A percentile compares a stretch with the other conserved stretches of the same genome.
Evolutionary conservation across 2,329 filamentous ascomycete genomes (phyloP).

Genomic region (Alternaria triticina): DNA sequence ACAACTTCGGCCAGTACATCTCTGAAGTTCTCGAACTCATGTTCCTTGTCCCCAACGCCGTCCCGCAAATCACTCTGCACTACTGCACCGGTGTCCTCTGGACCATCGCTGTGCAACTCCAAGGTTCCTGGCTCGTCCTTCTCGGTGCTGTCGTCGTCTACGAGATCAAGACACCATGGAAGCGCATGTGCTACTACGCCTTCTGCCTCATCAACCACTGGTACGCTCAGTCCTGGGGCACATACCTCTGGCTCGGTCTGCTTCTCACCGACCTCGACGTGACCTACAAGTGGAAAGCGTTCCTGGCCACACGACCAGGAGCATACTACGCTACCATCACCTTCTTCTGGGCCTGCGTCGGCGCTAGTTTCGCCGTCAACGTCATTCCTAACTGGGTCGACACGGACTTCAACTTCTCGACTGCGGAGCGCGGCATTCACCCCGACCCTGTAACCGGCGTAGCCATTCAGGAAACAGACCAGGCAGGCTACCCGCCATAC

Average conservation of each 20-base stretch:
- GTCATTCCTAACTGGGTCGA: conserved; percentile 46
- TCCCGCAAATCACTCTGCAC: conserved; percentile 56
- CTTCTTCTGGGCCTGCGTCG: conserved; percentile 38
- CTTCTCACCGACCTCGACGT: conserved; percentile 56
- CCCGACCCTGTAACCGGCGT: conserved; percentile 50
- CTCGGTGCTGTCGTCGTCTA: conserved; percentile 52
- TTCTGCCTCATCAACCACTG: conserved; percentile 54
- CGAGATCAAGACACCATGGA: conserved; percentile 55
- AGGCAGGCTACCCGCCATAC: conserved; percentile 52
- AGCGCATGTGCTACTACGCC: conserved; percentile 54
- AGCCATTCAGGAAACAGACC: conserved; percentile 42
- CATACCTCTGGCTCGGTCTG: conserved; percentile 55
- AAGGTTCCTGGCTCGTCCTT: conserved; percentile 55
- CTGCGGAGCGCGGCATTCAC: conserved; percentile 53
- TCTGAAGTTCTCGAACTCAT: conserved; percentile 54
- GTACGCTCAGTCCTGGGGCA: conserved; percentile 57
- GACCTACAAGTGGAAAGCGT: conserved; percentile 54
- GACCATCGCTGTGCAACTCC: conserved; percentile 58
- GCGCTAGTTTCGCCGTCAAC: conserved; percentile 45
- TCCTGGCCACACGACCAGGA: conserved; percentile 42
- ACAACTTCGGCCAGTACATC: conserved; percentile 53
- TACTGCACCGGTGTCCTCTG: conserved; percentile 59
- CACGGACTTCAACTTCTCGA: conserved; percentile 45
- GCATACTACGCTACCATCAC: conserved; percentile 49
- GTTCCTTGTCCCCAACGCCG: conserved; percentile 57